These are phyloP conservation scores for Westerdykella aurantiaca DNA, from an alignment of 2,329 filamentous ascomycete species.

Conservation along the genomic window DNA sequence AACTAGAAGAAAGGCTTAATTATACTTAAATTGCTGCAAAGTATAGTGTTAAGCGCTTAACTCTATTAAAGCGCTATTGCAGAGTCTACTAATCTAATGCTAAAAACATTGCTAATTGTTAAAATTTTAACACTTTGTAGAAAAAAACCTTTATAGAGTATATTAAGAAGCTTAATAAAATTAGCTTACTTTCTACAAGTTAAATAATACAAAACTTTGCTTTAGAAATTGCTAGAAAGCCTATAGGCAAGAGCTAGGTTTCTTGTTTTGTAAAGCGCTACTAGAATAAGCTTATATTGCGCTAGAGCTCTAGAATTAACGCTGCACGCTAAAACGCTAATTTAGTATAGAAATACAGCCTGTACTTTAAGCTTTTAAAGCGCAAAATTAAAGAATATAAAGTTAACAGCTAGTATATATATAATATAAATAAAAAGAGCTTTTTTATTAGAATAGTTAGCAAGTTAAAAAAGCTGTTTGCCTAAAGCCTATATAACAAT, in stretches of 20 bases:
- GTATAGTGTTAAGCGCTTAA: constrained; percentile 4
- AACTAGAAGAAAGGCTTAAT: constrained; percentile 1
- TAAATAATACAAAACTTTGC: too few relatives aligned
- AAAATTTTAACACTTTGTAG: constrained; percentile 1
- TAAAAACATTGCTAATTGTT: constrained; percentile 1
- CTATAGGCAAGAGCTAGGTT: constrained; percentile 10
- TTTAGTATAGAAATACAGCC: constrained; percentile 10
- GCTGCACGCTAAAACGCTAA: constrained; percentile 14
- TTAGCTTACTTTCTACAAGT: constrained; percentile 10
- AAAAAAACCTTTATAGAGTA: constrained; percentile 13
- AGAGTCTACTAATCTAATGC: background rate
- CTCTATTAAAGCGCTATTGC: background rate
- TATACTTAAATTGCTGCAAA: constrained; percentile 2
- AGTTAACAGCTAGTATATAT: background rate
- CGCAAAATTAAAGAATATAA: background rate
- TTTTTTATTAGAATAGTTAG: constrained; percentile 1
- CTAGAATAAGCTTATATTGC: constrained; percentile 5
- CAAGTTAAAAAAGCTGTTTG: constrained; percentile 5
- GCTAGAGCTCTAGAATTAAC: constrained; percentile 13
- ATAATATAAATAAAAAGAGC: constrained; percentile 1
- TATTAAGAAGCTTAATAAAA: constrained; percentile 9
- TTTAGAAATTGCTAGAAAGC: too few relatives aligned
- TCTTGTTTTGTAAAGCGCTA: constrained; percentile 10
- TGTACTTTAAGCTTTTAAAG: constrained; percentile 11
- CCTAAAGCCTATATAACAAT: background rate